These are phyloP conservation scores for Colletotrichum viniferum DNA, from an alignment of 2,329 filamentous ascomycete genomes.

Conservation along the genomic window DNA sequence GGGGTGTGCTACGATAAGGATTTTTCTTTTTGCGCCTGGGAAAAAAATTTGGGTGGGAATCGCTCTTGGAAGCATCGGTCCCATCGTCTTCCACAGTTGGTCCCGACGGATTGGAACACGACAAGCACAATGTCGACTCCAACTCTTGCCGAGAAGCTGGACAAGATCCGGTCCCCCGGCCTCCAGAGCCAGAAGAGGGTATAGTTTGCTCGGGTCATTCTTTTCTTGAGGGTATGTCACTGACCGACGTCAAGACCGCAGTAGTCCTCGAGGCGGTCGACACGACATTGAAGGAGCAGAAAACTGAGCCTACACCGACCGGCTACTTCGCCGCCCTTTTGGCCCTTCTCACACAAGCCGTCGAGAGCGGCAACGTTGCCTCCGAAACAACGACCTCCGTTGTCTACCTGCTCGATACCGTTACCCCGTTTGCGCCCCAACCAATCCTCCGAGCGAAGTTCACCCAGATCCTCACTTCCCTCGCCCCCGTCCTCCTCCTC, in stretches of 20 bases:
- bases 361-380: conserved; percentile 71
- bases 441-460: conserved; percentile 94
- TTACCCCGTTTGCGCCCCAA: conserved; percentile 83
- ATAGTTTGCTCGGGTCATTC: conserved; percentile 24
- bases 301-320: conserved; percentile 81
- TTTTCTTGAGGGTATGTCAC: conserved; percentile 9
- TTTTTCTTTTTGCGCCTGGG: conserved; percentile 18
- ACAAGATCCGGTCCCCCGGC: conserved; percentile 96
- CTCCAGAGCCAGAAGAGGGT: conserved; percentile 95
- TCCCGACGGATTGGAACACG: conserved; percentile 19
- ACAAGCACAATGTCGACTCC: conserved; percentile 50
- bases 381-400: conserved; percentile 84
- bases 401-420: conserved; percentile 93
- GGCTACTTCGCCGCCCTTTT: conserved; percentile 96
- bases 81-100: conserved; percentile 15
- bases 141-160: conserved; percentile 83
- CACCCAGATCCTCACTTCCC: conserved; percentile 84
- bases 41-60: conserved; percentile 19
- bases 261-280: conserved; percentile 91
- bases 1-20: conserved; percentile 24
- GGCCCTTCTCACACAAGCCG: conserved; percentile 81
- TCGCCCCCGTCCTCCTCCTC: conserved; percentile 83
- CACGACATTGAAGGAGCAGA: conserved; percentile 87
- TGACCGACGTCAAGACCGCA: conserved; percentile 62
- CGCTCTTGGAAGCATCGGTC: background rate